Conservation (phyloP, 2,329 filamentous ascomycete species). For the Exophiala dermatitidis region DNA sequence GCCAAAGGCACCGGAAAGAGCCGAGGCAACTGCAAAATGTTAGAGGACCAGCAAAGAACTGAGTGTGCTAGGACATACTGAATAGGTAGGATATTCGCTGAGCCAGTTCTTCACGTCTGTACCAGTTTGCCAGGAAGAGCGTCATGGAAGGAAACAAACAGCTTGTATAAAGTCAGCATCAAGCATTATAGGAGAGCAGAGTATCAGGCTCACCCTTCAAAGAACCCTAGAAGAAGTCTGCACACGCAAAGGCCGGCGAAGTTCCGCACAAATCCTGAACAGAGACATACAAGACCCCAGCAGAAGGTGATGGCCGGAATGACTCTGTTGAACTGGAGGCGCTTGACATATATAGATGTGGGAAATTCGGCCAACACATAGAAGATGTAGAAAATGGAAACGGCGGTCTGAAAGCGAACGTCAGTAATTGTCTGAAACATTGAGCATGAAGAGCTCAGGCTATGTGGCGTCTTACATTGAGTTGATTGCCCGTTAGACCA, state of each 20-base stretch:
- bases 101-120: conserved; percentile 42
- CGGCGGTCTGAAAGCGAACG: conserved; percentile 34
- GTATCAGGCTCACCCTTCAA: conserved; percentile 6
- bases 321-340: conserved; percentile 41
- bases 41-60: conserved; percentile 35
- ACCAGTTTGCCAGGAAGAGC: conserved; percentile 37
- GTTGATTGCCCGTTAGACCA: conserved; percentile 35
- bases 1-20: conserved; percentile 20
- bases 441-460: background rate
- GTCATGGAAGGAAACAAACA: conserved; percentile 37
- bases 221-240: conserved; percentile 35
- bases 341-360: conserved; percentile 44
- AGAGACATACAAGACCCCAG: conserved; percentile 36
- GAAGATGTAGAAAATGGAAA: conserved; percentile 44
- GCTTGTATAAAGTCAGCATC: conserved; percentile 33
- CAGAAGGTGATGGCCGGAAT: conserved; percentile 46
- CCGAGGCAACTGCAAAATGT: conserved; percentile 22
- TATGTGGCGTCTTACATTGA: conserved; percentile 14
- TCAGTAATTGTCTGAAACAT: no score
- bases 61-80: conserved; percentile 31
- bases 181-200: background rate
- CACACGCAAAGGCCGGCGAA: conserved; percentile 37
- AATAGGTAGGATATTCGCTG: conserved; percentile 50
- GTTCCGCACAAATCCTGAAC: conserved; percentile 38
- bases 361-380: conserved; percentile 26